Base-by-base conservation (phyloP, 1,284 basidiomycete species). In the Xerocomus tenax region DNA sequence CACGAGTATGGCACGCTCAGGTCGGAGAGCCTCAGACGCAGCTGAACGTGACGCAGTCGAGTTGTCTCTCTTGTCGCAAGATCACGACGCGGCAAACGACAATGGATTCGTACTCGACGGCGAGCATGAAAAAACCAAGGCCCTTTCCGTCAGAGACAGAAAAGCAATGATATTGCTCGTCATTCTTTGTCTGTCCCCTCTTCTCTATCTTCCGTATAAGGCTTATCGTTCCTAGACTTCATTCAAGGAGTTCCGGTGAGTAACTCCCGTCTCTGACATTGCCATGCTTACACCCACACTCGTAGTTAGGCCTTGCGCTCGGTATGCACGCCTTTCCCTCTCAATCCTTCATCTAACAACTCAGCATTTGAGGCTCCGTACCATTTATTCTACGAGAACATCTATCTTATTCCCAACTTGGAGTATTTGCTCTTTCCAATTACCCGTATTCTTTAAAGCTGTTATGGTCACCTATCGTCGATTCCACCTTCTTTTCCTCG, bases 371-470 rank as follows among this genome's bases (percentile, higher is more conserved):
- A 87, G 96, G 95, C 55, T 98, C 95, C 28, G 83, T 99, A 29
- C 95, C 96, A 25, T 98, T 97, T 77, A 80, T 98, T 67, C 80
- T 98, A 52, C 87, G 91, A 70, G 85, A 96, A 59, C 87, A 95
- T 67, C 70, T 99, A 53, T 94, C 91, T 39, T 98, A 99, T 73
- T 94, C 92, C 28, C 92, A 98, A 69, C 81, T 99, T 48, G 96
- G 89, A 52, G 81, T 94, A 25, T 98, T 98, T 71, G 90, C 92
- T 45, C 78, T 99, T 40, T 86, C 91, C 51, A 88, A 86, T 54
- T 98, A 98, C 74, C 96, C 96, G 8, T 98, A 98, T 73, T 95
- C 91, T 30, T 81, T 98, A 62, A 99, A 99, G 71, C 73, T 99
- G 49, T 70, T 98, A 55, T 98, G 96, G 95, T 95, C 92, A 21